phyloP scores from a whole-genome alignment of 352 stramenopile genomes.

The Globisporangium nodosum region DNA sequence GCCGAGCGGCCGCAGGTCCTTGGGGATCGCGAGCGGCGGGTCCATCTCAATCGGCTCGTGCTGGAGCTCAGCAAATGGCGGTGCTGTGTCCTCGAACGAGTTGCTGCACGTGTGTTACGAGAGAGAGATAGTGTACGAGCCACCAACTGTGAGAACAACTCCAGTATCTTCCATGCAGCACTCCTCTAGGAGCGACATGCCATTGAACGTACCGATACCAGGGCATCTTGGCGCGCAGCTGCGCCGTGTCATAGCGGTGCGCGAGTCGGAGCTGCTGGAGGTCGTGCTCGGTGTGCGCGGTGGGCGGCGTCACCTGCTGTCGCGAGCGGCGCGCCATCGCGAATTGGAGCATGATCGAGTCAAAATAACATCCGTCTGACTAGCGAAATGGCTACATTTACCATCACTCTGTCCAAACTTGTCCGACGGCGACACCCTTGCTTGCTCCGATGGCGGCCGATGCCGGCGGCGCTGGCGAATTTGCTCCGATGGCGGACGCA shows the following conservation, averaged over 20 bases:
- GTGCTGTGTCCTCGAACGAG: constrained; percentile 41
- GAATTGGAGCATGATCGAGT: too few relatives aligned
- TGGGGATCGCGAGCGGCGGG: constrained; percentile 44
- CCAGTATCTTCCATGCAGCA: too few relatives aligned
- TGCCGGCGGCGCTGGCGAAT: too few relatives aligned
- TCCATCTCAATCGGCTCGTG: constrained; percentile 35
- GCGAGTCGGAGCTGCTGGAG: constrained; percentile 12
- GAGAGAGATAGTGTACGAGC: neutral
- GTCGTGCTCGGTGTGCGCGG: constrained; percentile 8
- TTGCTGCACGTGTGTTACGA: constrained; percentile 29
- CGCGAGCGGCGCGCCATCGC: neutral
- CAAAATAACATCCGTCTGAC: too few relatives aligned
- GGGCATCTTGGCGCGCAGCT: constrained; percentile 31
- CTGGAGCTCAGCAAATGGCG: constrained; percentile 27
- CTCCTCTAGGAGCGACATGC: too few relatives aligned
- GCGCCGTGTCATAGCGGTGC: constrained; percentile 14
- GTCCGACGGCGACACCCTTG: neutral
- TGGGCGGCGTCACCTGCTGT: neutral
- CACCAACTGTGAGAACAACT: neutral
- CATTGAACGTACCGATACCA: constrained; percentile 54
- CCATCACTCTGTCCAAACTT: neutral
- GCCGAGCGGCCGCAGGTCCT: constrained; percentile 43
- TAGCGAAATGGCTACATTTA: neutral
- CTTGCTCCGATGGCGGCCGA: neutral
- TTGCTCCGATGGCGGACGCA: neutral